Conservation (phyloP, 1,139 yeast genomes). For the Kazachstania sp. region DNA sequence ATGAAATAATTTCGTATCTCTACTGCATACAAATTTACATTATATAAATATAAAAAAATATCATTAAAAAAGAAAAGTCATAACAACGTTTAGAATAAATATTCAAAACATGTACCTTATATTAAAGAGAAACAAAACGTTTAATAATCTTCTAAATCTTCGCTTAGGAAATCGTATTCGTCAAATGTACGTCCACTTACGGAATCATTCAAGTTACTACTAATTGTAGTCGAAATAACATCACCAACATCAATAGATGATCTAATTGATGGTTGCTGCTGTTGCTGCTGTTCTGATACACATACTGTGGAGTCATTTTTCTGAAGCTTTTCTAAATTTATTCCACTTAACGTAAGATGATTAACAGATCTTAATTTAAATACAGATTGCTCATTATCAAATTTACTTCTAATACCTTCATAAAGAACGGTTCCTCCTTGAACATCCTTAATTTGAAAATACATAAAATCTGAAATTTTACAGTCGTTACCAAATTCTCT, state of each 20-base stretch:
- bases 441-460: conserved; percentile 1
- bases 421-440: neutral
- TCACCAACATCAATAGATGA: conserved; percentile 3
- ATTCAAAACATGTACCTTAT: no score
- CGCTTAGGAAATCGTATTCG: conserved; percentile 8
- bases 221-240: conserved; percentile 5
- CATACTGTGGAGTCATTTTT: neutral
- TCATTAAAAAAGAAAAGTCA: no score
- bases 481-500: conserved; percentile 1
- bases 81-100: no score
- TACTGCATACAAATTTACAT: no score
- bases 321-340: conserved; percentile 2
- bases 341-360: neutral
- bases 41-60: no score
- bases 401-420: conserved; percentile 1
- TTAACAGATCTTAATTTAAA: conserved; percentile 1
- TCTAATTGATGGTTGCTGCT: neutral
- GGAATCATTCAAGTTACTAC: neutral
- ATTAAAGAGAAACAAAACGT: no score
- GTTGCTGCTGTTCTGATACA: neutral
- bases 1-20: no score
- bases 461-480: conserved; percentile 1
- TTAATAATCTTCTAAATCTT: conserved; percentile 5
- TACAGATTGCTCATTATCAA: neutral
- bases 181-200: conserved; percentile 3